Base-by-base conservation (phyloP, 2,329 filamentous ascomycete genomes). In the Pleoardoris graminearum region DNA sequence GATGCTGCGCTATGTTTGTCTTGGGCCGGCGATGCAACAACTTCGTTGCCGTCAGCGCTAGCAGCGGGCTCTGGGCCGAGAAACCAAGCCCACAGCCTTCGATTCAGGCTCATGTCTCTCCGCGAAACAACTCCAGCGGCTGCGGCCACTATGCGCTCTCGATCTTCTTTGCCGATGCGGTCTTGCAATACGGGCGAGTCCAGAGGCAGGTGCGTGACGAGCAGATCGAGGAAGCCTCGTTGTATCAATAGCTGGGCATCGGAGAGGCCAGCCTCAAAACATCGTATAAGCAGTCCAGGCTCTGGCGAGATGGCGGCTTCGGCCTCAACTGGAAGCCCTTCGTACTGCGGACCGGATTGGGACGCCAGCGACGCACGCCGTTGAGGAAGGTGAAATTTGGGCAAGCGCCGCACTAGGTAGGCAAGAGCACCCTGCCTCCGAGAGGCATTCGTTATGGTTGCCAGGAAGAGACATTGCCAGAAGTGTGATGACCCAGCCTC, bases 391-490 rank as follows among this genome's bases (percentile, higher is more conserved):
- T 82, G 85, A 49, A 96, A 78, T 61, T 82, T 87, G 17, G 95
- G 94, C 25, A 99, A 77, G 64, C 85, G 85, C 52, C 91, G 87
- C 43, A 85, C 80, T 35, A 99, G 79, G 72, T 95, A 99, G 27
- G 92, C 91, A 53, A 99, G 79, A 33, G 91, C 91, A 22, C 94
- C 94, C 58, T 90, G 86, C 50, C 94, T 85, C 55, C 93, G 83
- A 55, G 87, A 91, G 36, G 90, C 84, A 65, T 92, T 93, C 1
- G 94, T 97, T 54, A 99, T 94, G 16, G 90, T 88, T 8, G 93
- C 91, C 16, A 99, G 78, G 66, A 99, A 97, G 68, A 99, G 88
- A 71, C 91, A 97, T 76, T 99, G 94, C 94, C 94, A 99, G 72
- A 97, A 99, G 72, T 94, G 97, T 59, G 90, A 89, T 60, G 92